Evolutionary conservation across 495 filamentous ascomycete species (phyloP).

Genomic region (Aspergillus bridgeri): DNA sequence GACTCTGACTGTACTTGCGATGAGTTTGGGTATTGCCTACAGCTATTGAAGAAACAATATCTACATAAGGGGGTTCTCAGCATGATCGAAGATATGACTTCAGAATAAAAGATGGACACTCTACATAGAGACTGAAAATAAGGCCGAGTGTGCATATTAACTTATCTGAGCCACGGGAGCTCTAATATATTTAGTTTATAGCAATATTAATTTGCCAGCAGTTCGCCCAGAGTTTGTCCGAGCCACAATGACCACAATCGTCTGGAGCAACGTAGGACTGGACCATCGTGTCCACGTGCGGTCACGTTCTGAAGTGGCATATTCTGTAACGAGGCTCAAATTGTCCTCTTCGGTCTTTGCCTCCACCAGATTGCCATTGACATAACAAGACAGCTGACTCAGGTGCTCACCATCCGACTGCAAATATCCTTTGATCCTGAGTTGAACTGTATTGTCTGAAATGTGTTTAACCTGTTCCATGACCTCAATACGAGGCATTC

Average conservation of each 20-base stretch:
- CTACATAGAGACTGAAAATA: too few relatives aligned
- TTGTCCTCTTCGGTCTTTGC: constrained; percentile 8
- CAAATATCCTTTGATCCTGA: constrained; percentile 20
- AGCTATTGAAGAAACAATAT: constrained; percentile 26
- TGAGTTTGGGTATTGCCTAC: constrained; percentile 21
- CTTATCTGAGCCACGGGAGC: too few relatives aligned
- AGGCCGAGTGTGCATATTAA: too few relatives aligned
- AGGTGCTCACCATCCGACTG: constrained; percentile 1
- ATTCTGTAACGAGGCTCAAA: constrained; percentile 22
- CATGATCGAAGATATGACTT: constrained; percentile 35
- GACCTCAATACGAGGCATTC: constrained; percentile 16
- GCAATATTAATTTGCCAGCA: constrained; percentile 27
- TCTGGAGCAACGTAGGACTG: constrained; percentile 29
- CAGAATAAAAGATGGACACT: too few relatives aligned
- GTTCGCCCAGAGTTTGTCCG: constrained; percentile 9
- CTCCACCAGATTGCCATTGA: constrained; percentile 29
- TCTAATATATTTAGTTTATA: too few relatives aligned
- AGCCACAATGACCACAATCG: constrained; percentile 26
- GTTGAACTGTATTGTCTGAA: constrained; percentile 15
- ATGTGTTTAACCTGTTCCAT: constrained; percentile 20
- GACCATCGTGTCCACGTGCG: constrained; percentile 28
- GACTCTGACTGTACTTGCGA: constrained; percentile 4
- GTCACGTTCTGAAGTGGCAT: constrained; percentile 27
- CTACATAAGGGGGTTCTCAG: constrained; percentile 28
- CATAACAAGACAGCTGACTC: constrained; percentile 16